phyloP scores from a whole-genome alignment of 2,329 filamentous ascomycete genomes.

The Colletotrichum eremochloae region DNA sequence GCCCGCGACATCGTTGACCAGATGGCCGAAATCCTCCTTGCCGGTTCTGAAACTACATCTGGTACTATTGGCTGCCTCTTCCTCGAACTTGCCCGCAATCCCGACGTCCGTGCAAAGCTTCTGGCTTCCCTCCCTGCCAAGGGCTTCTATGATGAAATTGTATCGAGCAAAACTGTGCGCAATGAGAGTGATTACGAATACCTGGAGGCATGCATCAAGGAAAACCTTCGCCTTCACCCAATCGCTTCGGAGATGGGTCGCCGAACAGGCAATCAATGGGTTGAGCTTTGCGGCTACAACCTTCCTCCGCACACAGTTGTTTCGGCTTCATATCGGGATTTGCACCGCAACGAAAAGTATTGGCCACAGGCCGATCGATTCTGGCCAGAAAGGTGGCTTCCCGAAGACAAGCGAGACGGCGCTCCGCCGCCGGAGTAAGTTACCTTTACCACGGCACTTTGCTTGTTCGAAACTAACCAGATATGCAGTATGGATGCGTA shows the following conservation, averaged over 20 bases:
- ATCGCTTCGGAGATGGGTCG: slow-evolving; percentile 41
- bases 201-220: slow-evolving; percentile 82
- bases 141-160: slow-evolving; percentile 26
- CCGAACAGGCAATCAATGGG: slow-evolving; percentile 37
- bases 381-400: slow-evolving; percentile 37
- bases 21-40: slow-evolving; percentile 45
- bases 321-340: slow-evolving; percentile 38
- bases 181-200: slow-evolving; percentile 57
- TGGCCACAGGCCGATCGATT: slow-evolving; percentile 37
- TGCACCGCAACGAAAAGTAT: slow-evolving; percentile 35
- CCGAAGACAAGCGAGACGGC: slow-evolving; percentile 32
- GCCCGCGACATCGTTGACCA: slow-evolving; percentile 41
- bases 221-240: slow-evolving; percentile 82
- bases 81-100: slow-evolving; percentile 46
- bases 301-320: slow-evolving; percentile 40
- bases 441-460: too few species aligned
- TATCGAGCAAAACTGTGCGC: slow-evolving; percentile 34
- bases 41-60: slow-evolving; percentile 48
- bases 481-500: slow-evolving; percentile 35
- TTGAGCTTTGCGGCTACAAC: slow-evolving; percentile 36
- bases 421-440: slow-evolving; percentile 35
- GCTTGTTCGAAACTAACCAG: background rate
- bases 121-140: slow-evolving; percentile 26
- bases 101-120: slow-evolving; percentile 43
- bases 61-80: slow-evolving; percentile 47